These are phyloP conservation scores for Xylaria sp. DNA, from an alignment of 2,329 filamentous ascomycete genomes.

Conservation along the genomic window DNA sequence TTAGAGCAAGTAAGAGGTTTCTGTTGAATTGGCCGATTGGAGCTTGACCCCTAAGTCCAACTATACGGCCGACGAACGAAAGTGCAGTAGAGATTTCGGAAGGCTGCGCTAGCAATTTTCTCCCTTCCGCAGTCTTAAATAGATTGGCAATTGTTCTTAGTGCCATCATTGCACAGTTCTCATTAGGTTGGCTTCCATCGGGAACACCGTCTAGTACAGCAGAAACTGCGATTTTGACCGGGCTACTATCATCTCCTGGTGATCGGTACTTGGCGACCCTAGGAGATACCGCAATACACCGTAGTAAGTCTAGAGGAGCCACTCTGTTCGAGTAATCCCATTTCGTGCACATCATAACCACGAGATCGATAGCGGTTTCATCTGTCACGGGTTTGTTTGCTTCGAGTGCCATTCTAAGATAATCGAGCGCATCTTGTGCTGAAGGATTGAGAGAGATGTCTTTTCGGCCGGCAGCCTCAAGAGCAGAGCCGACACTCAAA, in stretches of 20 bases:
- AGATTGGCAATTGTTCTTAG: slow-evolving; percentile 85
- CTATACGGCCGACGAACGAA: slow-evolving; percentile 70
- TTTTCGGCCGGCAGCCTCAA: slow-evolving; percentile 78
- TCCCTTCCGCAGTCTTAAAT: slow-evolving; percentile 79
- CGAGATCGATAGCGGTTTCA: slow-evolving; percentile 67
- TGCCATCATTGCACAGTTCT: slow-evolving; percentile 90
- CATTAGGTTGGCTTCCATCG: slow-evolving; percentile 68
- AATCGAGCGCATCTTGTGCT: slow-evolving; percentile 72
- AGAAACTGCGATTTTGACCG: slow-evolving; percentile 66
- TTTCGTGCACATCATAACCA: slow-evolving; percentile 76
- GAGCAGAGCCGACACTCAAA: slow-evolving; percentile 76
- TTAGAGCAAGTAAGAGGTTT: slow-evolving; percentile 83
- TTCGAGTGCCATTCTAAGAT: slow-evolving; percentile 73
- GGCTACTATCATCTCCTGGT: slow-evolving; percentile 62
- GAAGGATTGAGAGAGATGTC: slow-evolving; percentile 77
- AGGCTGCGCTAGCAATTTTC: slow-evolving; percentile 67
- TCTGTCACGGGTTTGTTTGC: slow-evolving; percentile 61
- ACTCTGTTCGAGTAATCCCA: slow-evolving; percentile 88
- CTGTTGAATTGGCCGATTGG: slow-evolving; percentile 70
- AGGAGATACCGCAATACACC: slow-evolving; percentile 79
- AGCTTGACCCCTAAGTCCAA: slow-evolving; percentile 61
- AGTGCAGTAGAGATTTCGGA: slow-evolving; percentile 69
- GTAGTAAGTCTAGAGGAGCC: slow-evolving; percentile 85
- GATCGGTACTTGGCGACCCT: slow-evolving; percentile 71
- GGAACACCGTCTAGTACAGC: slow-evolving; percentile 58